A percentile compares a stretch with the other conserved stretches of the same genome.
phyloP scores from a whole-genome alignment of 257 asterid genomes.

The Leptodermis oblonga region DNA sequence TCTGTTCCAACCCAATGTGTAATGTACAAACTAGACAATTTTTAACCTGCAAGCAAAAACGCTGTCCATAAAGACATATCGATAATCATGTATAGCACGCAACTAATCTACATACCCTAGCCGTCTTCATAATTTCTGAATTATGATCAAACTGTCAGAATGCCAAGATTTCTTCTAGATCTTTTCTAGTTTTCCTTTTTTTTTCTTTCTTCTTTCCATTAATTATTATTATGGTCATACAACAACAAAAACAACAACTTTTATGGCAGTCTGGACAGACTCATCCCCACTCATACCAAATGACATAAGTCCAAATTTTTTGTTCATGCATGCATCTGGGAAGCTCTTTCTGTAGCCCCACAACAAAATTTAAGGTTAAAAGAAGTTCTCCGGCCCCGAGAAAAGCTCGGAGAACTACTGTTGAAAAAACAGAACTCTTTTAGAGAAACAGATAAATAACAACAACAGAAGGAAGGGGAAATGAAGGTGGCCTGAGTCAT shows the following conservation, averaged over 20 bases:
- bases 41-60: no score
- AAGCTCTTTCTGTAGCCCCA: no score
- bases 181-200: neutral
- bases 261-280: constrained; percentile 23
- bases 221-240: constrained; percentile 7
- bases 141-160: neutral
- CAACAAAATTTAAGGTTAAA: no score
- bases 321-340: constrained; percentile 60
- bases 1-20: constrained; percentile 5
- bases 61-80: no score
- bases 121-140: neutral
- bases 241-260: neutral
- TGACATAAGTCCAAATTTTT: constrained; percentile 12
- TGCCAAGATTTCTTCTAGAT: constrained; percentile 5
- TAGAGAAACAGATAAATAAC: no score
- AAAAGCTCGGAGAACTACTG: no score
- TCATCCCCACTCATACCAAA: constrained; percentile 34
- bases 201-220: neutral
- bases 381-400: no score
- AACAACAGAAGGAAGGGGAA: neutral
- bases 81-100: no score
- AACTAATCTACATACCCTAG: no score
- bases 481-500: no score
- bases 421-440: no score
- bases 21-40: neutral